Evolutionary conservation across 2,329 filamentous ascomycete genomes (phyloP).

Genomic region (Penicillium psychrosexuale): DNA sequence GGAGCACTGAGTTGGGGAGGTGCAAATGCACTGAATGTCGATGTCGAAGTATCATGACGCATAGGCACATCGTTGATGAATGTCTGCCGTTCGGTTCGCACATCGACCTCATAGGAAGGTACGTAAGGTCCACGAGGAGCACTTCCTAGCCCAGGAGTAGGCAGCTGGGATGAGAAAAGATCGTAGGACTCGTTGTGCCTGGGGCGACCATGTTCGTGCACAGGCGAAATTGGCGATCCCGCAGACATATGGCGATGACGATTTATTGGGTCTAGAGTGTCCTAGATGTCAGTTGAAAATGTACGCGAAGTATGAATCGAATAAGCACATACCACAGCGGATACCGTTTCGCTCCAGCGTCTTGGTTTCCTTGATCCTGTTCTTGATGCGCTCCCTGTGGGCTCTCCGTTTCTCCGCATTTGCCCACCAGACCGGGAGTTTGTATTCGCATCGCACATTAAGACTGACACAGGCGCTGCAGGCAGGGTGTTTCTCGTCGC

Average conservation of each 20-base stretch:
- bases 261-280: slow-evolving; percentile 40
- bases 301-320: not conserved
- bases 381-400: slow-evolving; percentile 95
- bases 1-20: slow-evolving; percentile 69
- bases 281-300: not conserved
- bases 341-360: slow-evolving; percentile 74
- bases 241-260: slow-evolving; percentile 55
- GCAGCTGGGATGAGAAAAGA: slow-evolving; percentile 53
- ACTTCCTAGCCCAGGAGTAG: slow-evolving; percentile 54
- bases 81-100: slow-evolving; percentile 93
- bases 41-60: slow-evolving; percentile 79
- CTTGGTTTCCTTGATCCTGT: slow-evolving; percentile 96
- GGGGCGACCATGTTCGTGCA: slow-evolving; percentile 54
- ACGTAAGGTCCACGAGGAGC: slow-evolving; percentile 27
- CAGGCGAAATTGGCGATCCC: slow-evolving; percentile 51
- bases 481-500: slow-evolving; percentile 63
- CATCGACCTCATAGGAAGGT: slow-evolving; percentile 78
- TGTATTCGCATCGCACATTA: slow-evolving; percentile 89
- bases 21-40: slow-evolving; percentile 86
- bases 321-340: not conserved
- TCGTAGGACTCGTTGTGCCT: slow-evolving; percentile 48
- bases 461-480: slow-evolving; percentile 68
- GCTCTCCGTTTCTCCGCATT: slow-evolving; percentile 80
- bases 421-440: slow-evolving; percentile 95
- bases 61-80: slow-evolving; percentile 89